phyloP scores from a whole-genome alignment of 2,329 filamentous ascomycete genomes.

The Dendryphion nanum region DNA sequence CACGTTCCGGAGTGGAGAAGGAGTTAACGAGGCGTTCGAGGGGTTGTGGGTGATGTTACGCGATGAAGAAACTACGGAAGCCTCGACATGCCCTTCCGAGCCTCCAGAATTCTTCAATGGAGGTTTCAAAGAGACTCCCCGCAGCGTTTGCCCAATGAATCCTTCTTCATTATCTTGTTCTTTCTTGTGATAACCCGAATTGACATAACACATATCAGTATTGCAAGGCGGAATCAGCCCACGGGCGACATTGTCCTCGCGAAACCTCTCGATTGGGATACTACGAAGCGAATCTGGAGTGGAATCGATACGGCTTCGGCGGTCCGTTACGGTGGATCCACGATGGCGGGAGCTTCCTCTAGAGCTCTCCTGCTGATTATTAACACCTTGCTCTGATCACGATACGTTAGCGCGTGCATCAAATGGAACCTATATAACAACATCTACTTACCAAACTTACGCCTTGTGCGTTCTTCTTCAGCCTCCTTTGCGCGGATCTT shows the following conservation, averaged over 20 bases:
- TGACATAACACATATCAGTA: not conserved
- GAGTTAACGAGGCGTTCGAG: no score
- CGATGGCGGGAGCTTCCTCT: no score
- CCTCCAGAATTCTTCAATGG: no score
- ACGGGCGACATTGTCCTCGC: not conserved
- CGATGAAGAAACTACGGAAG: no score
- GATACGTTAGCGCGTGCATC: no score
- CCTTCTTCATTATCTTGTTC: not conserved
- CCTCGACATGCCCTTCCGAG: not conserved
- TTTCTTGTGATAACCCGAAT: not conserved
- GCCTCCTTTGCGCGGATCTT: slow-evolving; percentile 4
- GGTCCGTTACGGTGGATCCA: no score
- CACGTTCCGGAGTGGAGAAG: no score
- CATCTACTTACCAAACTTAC: slow-evolving; percentile 1
- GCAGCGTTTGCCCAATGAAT: not conserved
- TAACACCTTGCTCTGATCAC: no score
- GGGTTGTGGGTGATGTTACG: no score
- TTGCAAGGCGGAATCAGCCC: not conserved
- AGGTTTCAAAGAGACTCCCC: no score
- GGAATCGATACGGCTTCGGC: not conserved
- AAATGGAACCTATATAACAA: not conserved
- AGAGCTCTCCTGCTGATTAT: no score
- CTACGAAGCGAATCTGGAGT: not conserved
- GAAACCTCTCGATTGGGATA: not conserved
- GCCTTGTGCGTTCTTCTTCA: slow-evolving; percentile 1